Base-by-base conservation (phyloP, 768 basidiomycete genomes). In the Sarcodon aspratus region DNA sequence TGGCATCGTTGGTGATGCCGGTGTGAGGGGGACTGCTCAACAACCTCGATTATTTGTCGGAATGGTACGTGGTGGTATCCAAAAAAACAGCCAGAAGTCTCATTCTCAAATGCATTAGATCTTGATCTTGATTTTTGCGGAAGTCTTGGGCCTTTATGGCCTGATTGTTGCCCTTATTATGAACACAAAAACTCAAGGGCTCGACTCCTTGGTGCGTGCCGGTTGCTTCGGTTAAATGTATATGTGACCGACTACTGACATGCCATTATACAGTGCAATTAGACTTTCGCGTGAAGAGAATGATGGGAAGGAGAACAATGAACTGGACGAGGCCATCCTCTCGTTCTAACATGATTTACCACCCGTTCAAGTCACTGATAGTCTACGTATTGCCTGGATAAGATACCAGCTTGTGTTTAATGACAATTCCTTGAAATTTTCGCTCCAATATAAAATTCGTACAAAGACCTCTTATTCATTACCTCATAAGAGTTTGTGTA, bases 1-100 rank as follows among this genome's bases (percentile, higher is more conserved):
- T 61, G 96, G 96, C 50, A 97, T 98, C 62, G 96, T 98, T 50
- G 96, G 96, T 63, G 96, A 99, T 64, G 94, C 95, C 52, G 95
- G 96, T 75, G 96, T 98, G 31, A 76, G 96, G 43, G 96, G 95
- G 51, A 96, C 94, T 47, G 95, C 94, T 43, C 95, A 97, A 66
- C 94, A 98, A 69, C 90, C 92, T 46, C 72, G 89, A 59, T 72
- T 96, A 57, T 95, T 85, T 68, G 92, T 96, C 58, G 88, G 90
- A 62, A 97, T 95, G 93, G 87, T 84, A 17, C 6, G 79, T 50
- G n/a, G 17, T 37, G 34, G 35, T 27, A 31, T 35, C 15, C 36
- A 50, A 37, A 2, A n/a, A 33, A 15, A n/a, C 8, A 11, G 15
- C 36, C 3, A 17, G 44, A 7, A 9, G 15, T 33, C 13, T 31